Evolutionary conservation across 306 rosid species (phyloP).

Genomic region (Oxytropis ochrocephala): DNA sequence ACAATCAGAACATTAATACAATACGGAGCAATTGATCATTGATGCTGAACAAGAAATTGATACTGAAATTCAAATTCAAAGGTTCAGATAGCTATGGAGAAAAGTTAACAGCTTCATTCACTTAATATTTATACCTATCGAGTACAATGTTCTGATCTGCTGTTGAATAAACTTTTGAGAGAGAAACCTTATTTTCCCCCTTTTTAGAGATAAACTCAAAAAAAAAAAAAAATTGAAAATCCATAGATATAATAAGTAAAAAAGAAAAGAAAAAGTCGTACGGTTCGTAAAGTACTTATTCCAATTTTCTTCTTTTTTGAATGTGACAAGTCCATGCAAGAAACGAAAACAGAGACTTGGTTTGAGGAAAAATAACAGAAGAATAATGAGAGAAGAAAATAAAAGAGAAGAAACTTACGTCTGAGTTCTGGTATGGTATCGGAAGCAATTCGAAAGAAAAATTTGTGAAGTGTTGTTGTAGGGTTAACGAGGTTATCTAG

Average conservation of each 20-base stretch:
- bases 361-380: not conserved
- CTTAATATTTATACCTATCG: not conserved
- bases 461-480: not conserved
- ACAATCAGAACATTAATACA: not conserved
- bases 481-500: not conserved
- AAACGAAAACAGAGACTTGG: not conserved
- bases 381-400: not conserved
- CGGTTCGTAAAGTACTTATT: not conserved
- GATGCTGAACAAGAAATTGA: not conserved
- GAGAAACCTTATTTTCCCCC: not conserved
- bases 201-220: not conserved
- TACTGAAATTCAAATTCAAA: not conserved
- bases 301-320: not conserved
- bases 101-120: not conserved
- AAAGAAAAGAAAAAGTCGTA: not conserved
- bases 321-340: constrained; percentile 6
- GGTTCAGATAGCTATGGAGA: not conserved
- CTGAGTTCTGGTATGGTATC: not conserved
- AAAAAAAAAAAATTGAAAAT: not conserved
- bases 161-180: not conserved
- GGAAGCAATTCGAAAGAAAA: not conserved
- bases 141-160: constrained; percentile 6
- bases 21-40: not conserved
- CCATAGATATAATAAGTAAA: not conserved
- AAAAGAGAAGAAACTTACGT: constrained; percentile 4